Percentiles rank a stretch among this genome's conserved stretches.
Evolutionary conservation across 352 stramenopile species (phyloP).

Genomic region (Pythium periplocum): DNA sequence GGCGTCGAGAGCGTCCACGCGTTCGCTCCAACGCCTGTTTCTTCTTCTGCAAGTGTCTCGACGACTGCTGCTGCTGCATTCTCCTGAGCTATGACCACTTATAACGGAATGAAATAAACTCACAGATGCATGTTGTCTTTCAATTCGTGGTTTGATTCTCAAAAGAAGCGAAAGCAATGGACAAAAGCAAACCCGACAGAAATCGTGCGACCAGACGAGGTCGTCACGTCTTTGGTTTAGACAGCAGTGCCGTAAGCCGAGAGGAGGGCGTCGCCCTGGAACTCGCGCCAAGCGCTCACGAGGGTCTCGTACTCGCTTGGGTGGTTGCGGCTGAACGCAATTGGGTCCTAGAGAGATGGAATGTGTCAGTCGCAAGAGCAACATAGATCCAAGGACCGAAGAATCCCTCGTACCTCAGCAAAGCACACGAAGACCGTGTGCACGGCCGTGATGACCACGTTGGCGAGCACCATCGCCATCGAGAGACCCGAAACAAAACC

Average conservation of each 20-base stretch:
- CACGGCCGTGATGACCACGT: constrained; percentile 77
- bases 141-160: too few species aligned
- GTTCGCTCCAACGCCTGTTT: constrained; percentile 1
- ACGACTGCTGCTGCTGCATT: too few species aligned
- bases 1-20: constrained; percentile 1
- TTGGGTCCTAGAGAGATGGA: constrained; percentile 32
- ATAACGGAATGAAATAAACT: too few species aligned
- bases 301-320: constrained; percentile 76
- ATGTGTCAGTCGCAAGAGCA: too few species aligned
- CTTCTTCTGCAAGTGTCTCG: too few species aligned
- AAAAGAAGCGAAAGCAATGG: too few species aligned
- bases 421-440: constrained; percentile 88
- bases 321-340: constrained; percentile 80
- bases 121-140: too few species aligned
- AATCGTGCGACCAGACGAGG: too few species aligned
- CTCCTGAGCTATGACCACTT: too few species aligned
- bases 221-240: constrained; percentile 22
- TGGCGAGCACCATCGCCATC: constrained; percentile 80
- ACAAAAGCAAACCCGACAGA: too few species aligned
- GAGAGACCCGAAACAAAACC: constrained; percentile 78
- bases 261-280: constrained; percentile 70
- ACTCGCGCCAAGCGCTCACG: constrained; percentile 73
- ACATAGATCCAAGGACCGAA: too few species aligned
- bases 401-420: constrained; percentile 47
- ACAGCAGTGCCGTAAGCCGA: constrained; percentile 64